Evolutionary conservation across 306 rosid genomes (phyloP).

Genomic region (Vigna hirtella): DNA sequence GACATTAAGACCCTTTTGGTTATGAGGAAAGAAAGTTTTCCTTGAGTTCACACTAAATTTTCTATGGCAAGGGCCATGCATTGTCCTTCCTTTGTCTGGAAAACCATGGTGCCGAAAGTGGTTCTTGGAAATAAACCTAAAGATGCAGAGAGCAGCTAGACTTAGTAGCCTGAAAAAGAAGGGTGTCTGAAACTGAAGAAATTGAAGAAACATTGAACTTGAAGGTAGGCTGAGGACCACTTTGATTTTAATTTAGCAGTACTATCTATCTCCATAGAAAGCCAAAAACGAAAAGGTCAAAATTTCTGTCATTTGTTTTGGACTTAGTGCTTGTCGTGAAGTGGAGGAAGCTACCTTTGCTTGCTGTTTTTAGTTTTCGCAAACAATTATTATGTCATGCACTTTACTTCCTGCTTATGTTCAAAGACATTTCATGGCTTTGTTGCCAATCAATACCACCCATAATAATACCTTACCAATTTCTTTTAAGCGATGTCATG

Average conservation of each 20-base stretch:
- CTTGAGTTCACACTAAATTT: background rate
- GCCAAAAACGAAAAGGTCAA: conserved; percentile 23
- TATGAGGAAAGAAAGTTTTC: background rate
- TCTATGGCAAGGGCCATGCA: conserved; percentile 6
- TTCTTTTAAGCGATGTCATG: background rate
- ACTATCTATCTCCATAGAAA: background rate
- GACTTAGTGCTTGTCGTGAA: conserved; percentile 7
- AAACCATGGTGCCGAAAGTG: background rate
- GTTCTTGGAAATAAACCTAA: background rate
- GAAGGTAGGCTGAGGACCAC: conserved; percentile 32
- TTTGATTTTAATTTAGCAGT: background rate
- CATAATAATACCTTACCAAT: background rate
- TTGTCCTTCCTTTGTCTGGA: conserved; percentile 25
- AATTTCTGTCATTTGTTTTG: background rate
- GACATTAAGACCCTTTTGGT: background rate
- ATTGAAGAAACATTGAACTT: conserved; percentile 18
- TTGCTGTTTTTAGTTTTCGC: conserved; percentile 15
- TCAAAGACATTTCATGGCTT: conserved; percentile 28
- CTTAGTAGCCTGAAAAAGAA: conserved; percentile 27
- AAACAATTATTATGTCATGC: conserved; percentile 17
- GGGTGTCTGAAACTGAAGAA: conserved; percentile 19
- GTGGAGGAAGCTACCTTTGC: conserved; percentile 26
- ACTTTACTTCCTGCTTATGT: conserved; percentile 25
- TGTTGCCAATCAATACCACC: background rate
- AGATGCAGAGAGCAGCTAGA: background rate